A percentile compares a stretch with the other conserved stretches of the same genome.
Evolutionary conservation across 2,329 filamentous ascomycete species (phyloP).

Genomic region (Xylariaceae sp.): DNA sequence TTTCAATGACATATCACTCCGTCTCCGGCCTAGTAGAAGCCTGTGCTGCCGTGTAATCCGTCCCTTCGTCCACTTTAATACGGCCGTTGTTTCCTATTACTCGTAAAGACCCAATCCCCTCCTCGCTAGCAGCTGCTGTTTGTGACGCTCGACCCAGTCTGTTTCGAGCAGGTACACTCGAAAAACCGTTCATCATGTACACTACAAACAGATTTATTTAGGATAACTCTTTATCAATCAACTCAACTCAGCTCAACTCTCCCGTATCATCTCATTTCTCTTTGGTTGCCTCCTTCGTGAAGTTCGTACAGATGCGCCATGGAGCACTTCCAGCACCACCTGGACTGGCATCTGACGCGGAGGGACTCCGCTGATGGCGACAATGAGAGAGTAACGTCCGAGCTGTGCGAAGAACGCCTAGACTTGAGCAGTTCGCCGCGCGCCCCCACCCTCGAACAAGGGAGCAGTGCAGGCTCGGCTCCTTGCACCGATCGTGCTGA

Average conservation of each 20-base stretch:
- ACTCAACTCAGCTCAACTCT: not conserved
- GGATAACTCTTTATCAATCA: not conserved
- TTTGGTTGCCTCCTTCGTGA: not conserved
- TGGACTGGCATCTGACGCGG: slow-evolving; percentile 33
- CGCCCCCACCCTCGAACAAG: slow-evolving; percentile 31
- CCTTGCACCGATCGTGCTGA: slow-evolving; percentile 61
- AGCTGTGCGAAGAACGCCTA: slow-evolving; percentile 53
- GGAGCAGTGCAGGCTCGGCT: slow-evolving; percentile 18
- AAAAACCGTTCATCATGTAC: not conserved
- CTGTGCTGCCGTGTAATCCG: no score
- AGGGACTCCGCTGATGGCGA: slow-evolving; percentile 27
- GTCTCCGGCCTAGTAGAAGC: not conserved
- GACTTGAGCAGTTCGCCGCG: slow-evolving; percentile 39
- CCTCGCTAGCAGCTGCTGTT: not conserved
- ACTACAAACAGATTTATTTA: not conserved
- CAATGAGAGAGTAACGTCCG: slow-evolving; percentile 52
- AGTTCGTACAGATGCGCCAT: slow-evolving; percentile 34
- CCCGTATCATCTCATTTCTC: not conserved
- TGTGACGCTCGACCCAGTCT: not conserved
- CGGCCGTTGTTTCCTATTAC: not conserved
- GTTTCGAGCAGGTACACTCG: not conserved
- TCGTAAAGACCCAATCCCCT: not conserved
- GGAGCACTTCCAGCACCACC: slow-evolving; percentile 55
- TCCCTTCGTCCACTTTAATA: no score
- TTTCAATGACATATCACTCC: not conserved